Percentiles rank a stretch among this genome's conserved stretches.
phyloP scores from a whole-genome alignment of 441 rosid genomes.

The Euphorbia schlechtendalii region DNA sequence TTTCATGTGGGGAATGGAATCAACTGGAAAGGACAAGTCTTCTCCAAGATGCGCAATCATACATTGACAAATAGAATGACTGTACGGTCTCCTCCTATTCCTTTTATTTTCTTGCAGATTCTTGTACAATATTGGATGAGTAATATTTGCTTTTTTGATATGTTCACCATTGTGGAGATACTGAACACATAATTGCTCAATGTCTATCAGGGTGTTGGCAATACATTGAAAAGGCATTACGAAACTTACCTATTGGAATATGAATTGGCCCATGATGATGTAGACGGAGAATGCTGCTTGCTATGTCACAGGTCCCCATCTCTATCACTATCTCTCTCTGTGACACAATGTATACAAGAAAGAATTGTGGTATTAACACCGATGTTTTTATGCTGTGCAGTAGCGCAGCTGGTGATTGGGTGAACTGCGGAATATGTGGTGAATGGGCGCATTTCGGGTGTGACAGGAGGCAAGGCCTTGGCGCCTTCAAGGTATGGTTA shows the following conservation, averaged over 20 bases:
- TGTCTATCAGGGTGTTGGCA: constrained; percentile 81
- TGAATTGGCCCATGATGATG: constrained; percentile 98
- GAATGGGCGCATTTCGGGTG: constrained; percentile 99
- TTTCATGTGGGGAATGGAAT: constrained; percentile 98
- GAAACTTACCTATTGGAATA: constrained; percentile 95
- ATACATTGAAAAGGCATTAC: constrained; percentile 90
- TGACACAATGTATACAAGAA: too few relatives aligned
- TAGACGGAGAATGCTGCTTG: constrained; percentile 97
- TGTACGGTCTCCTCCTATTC: constrained; percentile 37
- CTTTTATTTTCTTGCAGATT: not conserved
- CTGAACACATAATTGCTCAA: not conserved
- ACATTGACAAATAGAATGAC: constrained; percentile 97
- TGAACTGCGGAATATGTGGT: constrained; percentile 91
- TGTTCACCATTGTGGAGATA: not conserved
- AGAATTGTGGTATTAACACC: too few relatives aligned
- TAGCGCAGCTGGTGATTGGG: constrained; percentile 99
- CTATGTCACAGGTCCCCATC: constrained; percentile 87
- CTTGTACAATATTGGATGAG: too few relatives aligned
- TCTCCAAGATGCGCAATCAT: constrained; percentile 99
- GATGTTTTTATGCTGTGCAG: constrained; percentile 31
- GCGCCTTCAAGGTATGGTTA: constrained; percentile 97
- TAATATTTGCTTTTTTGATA: too few relatives aligned
- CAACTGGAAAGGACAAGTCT: constrained; percentile 99
- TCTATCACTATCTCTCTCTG: too few relatives aligned
- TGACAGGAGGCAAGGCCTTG: constrained; percentile 96